Evolutionary conservation across 2,329 filamentous ascomycete genomes (phyloP).

Genomic region (Pseudocercospora ulei): DNA sequence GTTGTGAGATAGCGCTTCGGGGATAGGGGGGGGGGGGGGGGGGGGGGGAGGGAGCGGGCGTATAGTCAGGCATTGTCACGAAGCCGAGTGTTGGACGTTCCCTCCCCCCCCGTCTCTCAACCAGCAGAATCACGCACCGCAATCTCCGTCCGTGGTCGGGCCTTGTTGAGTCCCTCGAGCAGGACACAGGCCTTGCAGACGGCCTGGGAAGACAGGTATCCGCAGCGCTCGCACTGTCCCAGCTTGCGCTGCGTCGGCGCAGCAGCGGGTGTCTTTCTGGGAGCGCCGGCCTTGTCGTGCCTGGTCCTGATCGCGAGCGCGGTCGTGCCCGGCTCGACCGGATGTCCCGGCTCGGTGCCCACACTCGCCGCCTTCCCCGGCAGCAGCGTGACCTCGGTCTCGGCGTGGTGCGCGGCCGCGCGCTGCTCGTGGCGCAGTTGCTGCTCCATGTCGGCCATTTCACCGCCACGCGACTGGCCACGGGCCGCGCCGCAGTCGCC

Average conservation of each 20-base stretch:
- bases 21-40: not conserved
- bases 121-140: slow-evolving; percentile 24
- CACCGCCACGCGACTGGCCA: slow-evolving; percentile 57
- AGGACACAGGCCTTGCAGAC: slow-evolving; percentile 90
- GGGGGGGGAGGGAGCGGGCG: not conserved
- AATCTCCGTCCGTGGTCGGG: slow-evolving; percentile 39
- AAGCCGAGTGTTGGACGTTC: not conserved
- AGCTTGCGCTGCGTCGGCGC: slow-evolving; percentile 56
- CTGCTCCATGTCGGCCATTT: slow-evolving; percentile 75
- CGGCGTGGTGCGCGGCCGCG: slow-evolving; percentile 46
- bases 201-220: slow-evolving; percentile 88
- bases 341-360: slow-evolving; percentile 12
- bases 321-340: slow-evolving; percentile 2
- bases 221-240: slow-evolving; percentile 75
- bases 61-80: not conserved
- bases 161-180: slow-evolving; percentile 82
- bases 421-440: slow-evolving; percentile 56
- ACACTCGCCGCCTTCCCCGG: slow-evolving; percentile 13
- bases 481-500: slow-evolving; percentile 68
- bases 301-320: slow-evolving; percentile 30
- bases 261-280: slow-evolving; percentile 15
- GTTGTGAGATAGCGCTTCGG: no score
- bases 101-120: slow-evolving; percentile 3
- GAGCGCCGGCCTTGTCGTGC: slow-evolving; percentile 29
- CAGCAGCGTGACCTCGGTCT: slow-evolving; percentile 52